phyloP scores from a whole-genome alignment of 1,284 basidiomycete genomes.

The Ustilago vetiveriae region DNA sequence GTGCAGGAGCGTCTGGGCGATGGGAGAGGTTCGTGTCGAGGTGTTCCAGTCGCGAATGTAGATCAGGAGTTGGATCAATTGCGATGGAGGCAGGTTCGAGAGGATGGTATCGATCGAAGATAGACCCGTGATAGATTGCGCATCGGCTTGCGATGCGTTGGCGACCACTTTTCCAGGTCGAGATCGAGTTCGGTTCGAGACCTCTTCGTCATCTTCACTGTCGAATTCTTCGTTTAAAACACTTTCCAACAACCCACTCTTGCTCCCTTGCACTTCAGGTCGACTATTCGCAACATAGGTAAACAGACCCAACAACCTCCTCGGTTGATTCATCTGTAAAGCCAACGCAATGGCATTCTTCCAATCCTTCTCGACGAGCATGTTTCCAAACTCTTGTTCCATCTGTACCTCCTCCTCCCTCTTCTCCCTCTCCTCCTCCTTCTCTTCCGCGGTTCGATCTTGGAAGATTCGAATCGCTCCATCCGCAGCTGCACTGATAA shows the following conservation, averaged over 20 bases:
- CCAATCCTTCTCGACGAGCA: constrained; percentile 87
- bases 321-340: constrained; percentile 90
- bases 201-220: constrained; percentile 7
- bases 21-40: constrained; percentile 80
- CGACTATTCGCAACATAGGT: constrained; percentile 58
- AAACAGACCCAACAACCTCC: constrained; percentile 84
- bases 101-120: constrained; percentile 72
- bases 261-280: constrained; percentile 15
- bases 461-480: constrained; percentile 92
- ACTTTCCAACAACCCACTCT: constrained; percentile 1
- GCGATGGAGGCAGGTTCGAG: constrained; percentile 75
- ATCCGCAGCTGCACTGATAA: constrained; percentile 93
- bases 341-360: constrained; percentile 88
- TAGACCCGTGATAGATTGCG: constrained; percentile 56
- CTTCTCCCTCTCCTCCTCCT: constrained; percentile 68
- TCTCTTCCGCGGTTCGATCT: constrained; percentile 78
- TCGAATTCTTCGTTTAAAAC: constrained; percentile 1
- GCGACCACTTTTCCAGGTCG: no score
- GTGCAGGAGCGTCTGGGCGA: constrained; percentile 87
- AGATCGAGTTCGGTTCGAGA: no score
- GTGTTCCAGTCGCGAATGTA: constrained; percentile 95
- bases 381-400: constrained; percentile 95
- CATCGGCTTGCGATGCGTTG: no score
- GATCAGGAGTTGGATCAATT: constrained; percentile 81
- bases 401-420: constrained; percentile 67